Base-by-base conservation (phyloP, 331 rosid genomes). In the Quercus lobata region DNA sequence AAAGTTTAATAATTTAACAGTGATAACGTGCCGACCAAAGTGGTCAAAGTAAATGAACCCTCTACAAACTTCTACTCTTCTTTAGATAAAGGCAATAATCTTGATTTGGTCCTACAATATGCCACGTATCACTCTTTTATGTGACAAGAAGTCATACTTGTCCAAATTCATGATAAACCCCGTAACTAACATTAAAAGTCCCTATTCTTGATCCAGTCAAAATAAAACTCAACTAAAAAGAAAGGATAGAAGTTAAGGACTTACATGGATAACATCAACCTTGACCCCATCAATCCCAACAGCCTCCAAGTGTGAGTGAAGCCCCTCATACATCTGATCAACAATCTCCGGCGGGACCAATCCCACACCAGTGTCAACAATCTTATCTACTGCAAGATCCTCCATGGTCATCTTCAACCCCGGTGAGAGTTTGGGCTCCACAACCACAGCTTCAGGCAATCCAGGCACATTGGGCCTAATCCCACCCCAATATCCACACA, bases 401-500 rank as follows among this genome's bases (percentile, higher is more conserved):
- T 92, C 88, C 99, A 95, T 95, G 1, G 97, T 95, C 57, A 30
- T 69, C 76, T 87, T 73, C 34, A 93, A 25, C 2, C 99, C 99
- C 1, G 92, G 86, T 1, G 92, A 73, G 24, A 95, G 62, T 16
- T 7, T 22, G 2, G 97, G 97, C 65, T 5, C 63, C 69, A 88
- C 89, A 44, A 95, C 85, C 14, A 0, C 56, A 0, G 96, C 84
- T 4, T 86, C 86, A 0, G 97, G 96, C 76, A 95, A 6, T 2
- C 88, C 97, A 0, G 89, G 86, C 1, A 84, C 94, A n/a, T 85
- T 57, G 16, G 98, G 98, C 76, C 97, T 81, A 0, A 95, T 15
- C 44, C 99, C 99, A 11, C 97, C 99, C 99, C 99, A 95, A 21
- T 95, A 95, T 0, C 99, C 99, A 54, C 97, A 93, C 7, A 95